These are phyloP conservation scores for Cicer bijugum DNA, from an alignment of 306 rosid genomes.

Conservation along the genomic window DNA sequence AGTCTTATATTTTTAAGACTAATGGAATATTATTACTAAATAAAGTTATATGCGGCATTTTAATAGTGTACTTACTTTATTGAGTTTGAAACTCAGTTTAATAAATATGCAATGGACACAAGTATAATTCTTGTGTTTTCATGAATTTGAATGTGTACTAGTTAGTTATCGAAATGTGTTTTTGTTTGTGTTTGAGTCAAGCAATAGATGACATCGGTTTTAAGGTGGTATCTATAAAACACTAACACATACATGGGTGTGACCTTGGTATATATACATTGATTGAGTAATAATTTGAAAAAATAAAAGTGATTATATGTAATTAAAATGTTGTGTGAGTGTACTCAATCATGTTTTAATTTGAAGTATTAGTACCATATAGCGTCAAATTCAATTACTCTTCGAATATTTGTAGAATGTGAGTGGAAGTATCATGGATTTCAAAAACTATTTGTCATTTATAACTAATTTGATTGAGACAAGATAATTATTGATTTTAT, in stretches of 20 bases:
- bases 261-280: no score
- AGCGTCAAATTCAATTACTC: neutral
- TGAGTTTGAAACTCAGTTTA: conserved; percentile 21
- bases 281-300: no score
- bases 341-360: no score
- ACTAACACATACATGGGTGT: no score
- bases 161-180: neutral
- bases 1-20: conserved; percentile 37
- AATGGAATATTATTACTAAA: conserved; percentile 10
- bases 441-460: no score
- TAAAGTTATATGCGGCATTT: conserved; percentile 27
- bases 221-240: no score
- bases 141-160: conserved; percentile 18
- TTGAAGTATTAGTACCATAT: no score
- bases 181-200: neutral
- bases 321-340: no score
- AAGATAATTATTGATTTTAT: no score
- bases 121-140: conserved; percentile 6
- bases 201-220: neutral
- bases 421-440: neutral
- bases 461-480: no score
- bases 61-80: conserved; percentile 19
- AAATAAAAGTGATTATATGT: no score
- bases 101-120: conserved; percentile 36
- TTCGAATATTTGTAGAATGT: neutral